Evolutionary conservation across 2,329 filamentous ascomycete genomes (phyloP), one percentile per base, ranked within the genome.

Genomic region (Trichoderma brevicompactum): DNA sequence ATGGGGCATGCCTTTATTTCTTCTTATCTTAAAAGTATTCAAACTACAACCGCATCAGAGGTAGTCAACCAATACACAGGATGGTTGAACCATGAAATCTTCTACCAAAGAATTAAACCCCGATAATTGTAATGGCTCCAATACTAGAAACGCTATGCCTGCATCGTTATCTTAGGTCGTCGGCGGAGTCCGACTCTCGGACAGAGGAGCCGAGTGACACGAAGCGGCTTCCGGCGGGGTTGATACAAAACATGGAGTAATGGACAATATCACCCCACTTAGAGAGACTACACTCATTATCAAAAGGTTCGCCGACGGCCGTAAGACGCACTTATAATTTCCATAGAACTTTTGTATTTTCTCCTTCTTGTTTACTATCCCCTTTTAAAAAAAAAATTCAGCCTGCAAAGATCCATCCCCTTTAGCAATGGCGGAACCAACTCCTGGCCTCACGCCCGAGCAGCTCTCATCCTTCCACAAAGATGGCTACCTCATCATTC

Each of bases 401-500:
- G 1, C 6, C 48, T 5, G 7, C 2, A 17, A 15, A 48, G 13
- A 36, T 44, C 40, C 28, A 6, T 9, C 23, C n/a, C 40, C n/a
- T n/a, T 36, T 32, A 53, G 74, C 72, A 70, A 52, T 69, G 28
- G 54, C 66, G 17, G 59, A 68, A 49, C 34, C 68, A 53, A 63
- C 65, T 6, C 55, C 65, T 15, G 90, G 89, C 65, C 90, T 97
- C 65, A 90, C 89, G 15, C 77, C 87, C 49, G 82, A 85, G 38
- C 93, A 97, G 74, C 80, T 95, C 53, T 76, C 84, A 55, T 82
- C 84, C 73, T 98, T 96, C 82, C 77, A 90, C 71, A 82, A 86
- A 58, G 92, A 98, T 80, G 95, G 95, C 79, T 98, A 96, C 80
- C 89, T 98, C 67, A 85, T 98, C 72, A 85, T 99, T 72, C 92